phyloP scores from a whole-genome alignment of 2,329 filamentous ascomycete genomes.

The Epichloe gansuensis region DNA sequence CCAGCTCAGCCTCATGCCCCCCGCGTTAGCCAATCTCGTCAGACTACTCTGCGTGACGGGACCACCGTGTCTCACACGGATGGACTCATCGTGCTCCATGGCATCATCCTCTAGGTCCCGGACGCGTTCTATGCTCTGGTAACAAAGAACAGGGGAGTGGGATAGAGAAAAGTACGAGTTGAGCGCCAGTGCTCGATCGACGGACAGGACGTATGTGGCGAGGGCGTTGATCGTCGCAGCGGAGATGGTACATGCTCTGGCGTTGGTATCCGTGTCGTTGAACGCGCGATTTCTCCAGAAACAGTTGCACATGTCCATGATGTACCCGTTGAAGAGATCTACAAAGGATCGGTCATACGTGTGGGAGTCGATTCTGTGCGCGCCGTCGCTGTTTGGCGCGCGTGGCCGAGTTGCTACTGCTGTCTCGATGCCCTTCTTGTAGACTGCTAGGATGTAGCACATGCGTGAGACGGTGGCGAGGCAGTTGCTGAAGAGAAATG shows the following conservation, averaged over 20 bases:
- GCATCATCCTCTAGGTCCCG: slow-evolving; percentile 45
- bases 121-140: slow-evolving; percentile 42
- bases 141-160: slow-evolving; percentile 42
- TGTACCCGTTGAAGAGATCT: slow-evolving; percentile 64
- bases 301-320: slow-evolving; percentile 80
- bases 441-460: slow-evolving; percentile 54
- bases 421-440: slow-evolving; percentile 62
- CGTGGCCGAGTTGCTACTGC: slow-evolving; percentile 33
- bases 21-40: slow-evolving; percentile 45
- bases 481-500: slow-evolving; percentile 53
- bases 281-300: slow-evolving; percentile 68
- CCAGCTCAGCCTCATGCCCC: slow-evolving; percentile 56
- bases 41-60: slow-evolving; percentile 60
- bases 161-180: slow-evolving; percentile 43
- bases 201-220: slow-evolving; percentile 32
- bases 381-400: slow-evolving; percentile 11
- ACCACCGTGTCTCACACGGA: slow-evolving; percentile 43
- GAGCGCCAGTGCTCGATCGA: slow-evolving; percentile 35
- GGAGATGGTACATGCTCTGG: slow-evolving; percentile 40
- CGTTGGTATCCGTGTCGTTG: slow-evolving; percentile 48
- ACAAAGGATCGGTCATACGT: slow-evolving; percentile 48
- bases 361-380: slow-evolving; percentile 19
- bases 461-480: slow-evolving; percentile 53
- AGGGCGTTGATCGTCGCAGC: slow-evolving; percentile 31
- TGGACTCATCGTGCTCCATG: slow-evolving; percentile 23